phyloP scores from a whole-genome alignment of 1,284 basidiomycete species.

The Coniferiporia sulphurascens region DNA sequence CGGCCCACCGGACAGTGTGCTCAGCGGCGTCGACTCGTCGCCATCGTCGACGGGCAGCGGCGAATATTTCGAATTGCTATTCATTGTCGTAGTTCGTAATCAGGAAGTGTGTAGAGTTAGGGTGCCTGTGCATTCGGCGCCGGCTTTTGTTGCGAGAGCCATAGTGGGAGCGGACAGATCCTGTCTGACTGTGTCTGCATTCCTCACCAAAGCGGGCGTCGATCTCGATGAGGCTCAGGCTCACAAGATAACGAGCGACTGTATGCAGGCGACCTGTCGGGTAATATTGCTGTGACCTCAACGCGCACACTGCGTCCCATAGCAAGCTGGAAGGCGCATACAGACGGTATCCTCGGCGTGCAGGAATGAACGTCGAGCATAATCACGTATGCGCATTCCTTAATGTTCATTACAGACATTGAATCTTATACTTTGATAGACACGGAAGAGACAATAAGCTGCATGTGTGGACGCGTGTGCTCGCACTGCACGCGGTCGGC shows the following conservation, averaged over 20 bases:
- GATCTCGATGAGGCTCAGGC: slow-evolving; percentile 25
- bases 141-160: not conserved
- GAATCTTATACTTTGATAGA: slow-evolving; percentile 36
- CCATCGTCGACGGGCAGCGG: slow-evolving; percentile 8
- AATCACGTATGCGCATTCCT: slow-evolving; percentile 53
- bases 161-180: slow-evolving; percentile 7
- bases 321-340: slow-evolving; percentile 74
- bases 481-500: slow-evolving; percentile 43
- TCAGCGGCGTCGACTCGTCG: not conserved
- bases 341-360: slow-evolving; percentile 68
- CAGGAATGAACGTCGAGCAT: slow-evolving; percentile 64
- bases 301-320: slow-evolving; percentile 67
- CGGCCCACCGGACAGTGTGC: not conserved
- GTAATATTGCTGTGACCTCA: slow-evolving; percentile 67
- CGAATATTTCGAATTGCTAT: not conserved
- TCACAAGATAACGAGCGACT: slow-evolving; percentile 70
- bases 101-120: not conserved
- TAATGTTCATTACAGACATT: not conserved
- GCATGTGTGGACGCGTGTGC: slow-evolving; percentile 58
- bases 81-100: slow-evolving; percentile 2
- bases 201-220: not conserved
- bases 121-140: not conserved
- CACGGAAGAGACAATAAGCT: slow-evolving; percentile 85
- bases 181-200: not conserved
- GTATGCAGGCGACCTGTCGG: slow-evolving; percentile 77